A percentile compares a stretch with the other conserved stretches of the same genome.
Evolutionary conservation across 805 yeast genomes (phyloP).

Genomic region (Candida silvatica): DNA sequence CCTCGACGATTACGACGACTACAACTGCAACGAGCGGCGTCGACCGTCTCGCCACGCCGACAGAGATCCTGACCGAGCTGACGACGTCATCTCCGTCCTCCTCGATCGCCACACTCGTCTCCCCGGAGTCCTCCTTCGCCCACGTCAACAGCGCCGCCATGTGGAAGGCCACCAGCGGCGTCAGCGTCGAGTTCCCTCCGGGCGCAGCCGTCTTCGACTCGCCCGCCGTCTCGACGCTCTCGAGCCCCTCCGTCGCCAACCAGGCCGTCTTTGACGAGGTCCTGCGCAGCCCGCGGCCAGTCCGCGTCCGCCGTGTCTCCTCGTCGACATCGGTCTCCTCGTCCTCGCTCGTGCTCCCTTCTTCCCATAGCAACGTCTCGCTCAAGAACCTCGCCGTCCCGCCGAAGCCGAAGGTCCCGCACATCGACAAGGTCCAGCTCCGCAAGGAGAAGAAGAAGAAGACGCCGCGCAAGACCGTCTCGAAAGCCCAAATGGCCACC

Average conservation of each 20-base stretch:
- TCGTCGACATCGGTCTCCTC: neutral
- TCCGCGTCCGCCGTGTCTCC: neutral
- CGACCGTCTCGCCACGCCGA: no score
- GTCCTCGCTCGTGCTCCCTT: no score
- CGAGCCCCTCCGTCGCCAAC: neutral
- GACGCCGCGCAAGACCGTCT: slow-evolving; percentile 9
- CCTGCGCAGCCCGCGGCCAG: neutral
- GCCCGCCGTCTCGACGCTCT: neutral
- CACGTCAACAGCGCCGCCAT: neutral
- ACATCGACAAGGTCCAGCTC: no score
- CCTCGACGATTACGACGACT: no score
- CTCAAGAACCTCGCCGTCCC: neutral
- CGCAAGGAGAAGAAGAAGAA: neutral
- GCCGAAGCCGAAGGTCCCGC: no score
- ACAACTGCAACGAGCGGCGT: no score
- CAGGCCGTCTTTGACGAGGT: no score
- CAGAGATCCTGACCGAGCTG: no score
- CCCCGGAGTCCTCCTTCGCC: neutral
- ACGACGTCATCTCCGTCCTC: slow-evolving; percentile 1
- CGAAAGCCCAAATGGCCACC: slow-evolving; percentile 19
- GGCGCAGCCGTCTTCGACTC: neutral
- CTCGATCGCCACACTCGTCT: neutral
- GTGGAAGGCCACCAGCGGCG: neutral
- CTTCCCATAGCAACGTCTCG: neutral
- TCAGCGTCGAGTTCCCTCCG: no score